Conservation (phyloP, 192 early-diverging fungal genomes). For the Diversispora epigaea region DNA sequence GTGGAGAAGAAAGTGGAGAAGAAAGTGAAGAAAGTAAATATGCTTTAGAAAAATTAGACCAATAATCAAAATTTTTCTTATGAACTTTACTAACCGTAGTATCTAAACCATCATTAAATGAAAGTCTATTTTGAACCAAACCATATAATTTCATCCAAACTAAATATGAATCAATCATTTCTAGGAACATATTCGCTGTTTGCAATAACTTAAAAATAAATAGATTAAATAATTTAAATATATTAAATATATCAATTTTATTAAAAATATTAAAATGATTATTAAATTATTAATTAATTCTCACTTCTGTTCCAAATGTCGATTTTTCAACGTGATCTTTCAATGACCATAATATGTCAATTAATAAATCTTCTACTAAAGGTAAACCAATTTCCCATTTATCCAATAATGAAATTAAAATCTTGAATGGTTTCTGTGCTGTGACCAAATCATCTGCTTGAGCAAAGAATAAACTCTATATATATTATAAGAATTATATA, state of each 20-base stretch:
- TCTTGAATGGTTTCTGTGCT: conserved; percentile 68
- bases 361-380: conserved; percentile 67
- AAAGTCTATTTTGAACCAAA: conserved; percentile 50
- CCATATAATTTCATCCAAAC: conserved; percentile 74
- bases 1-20: not conserved
- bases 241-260: not conserved
- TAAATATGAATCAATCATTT: conserved; percentile 84
- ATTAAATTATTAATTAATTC: no score
- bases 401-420: conserved; percentile 85
- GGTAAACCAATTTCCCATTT: conserved; percentile 80
- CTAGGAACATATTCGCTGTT: conserved; percentile 85
- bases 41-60: no score
- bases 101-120: conserved; percentile 36
- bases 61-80: not conserved
- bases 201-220: conserved; percentile 58
- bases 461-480: conserved; percentile 37
- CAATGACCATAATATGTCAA: conserved; percentile 71
- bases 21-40: not conserved
- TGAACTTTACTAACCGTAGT: conserved; percentile 24
- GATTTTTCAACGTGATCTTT: conserved; percentile 50
- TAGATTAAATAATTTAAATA: not conserved
- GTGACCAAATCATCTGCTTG: conserved; percentile 43
- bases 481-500: not conserved
- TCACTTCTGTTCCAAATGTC: conserved; percentile 46
- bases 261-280: no score